These are phyloP conservation scores for Gymnopus androsaceus DNA, from an alignment of 1,284 basidiomycete species.

Conservation along the genomic window DNA sequence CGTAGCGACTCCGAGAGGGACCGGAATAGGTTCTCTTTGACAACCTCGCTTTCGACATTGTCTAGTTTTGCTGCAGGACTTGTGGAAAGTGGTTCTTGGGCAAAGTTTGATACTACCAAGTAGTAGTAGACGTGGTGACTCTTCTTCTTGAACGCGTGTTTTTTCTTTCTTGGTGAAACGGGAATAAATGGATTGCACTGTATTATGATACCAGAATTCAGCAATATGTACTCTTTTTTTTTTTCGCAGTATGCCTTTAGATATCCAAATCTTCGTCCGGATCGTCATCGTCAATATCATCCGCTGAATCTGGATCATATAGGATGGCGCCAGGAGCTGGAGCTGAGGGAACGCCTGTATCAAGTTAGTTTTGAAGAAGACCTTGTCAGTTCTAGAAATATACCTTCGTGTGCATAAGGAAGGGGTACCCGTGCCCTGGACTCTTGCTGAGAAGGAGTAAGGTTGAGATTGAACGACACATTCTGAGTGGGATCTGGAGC, in stretches of 20 bases:
- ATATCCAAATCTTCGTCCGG: conserved; percentile 88
- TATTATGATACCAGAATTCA: no score
- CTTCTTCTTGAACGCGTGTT: neutral
- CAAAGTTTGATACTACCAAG: conserved; percentile 6
- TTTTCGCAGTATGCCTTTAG: conserved; percentile 32
- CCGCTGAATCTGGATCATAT: conserved; percentile 86
- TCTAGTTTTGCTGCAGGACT: conserved; percentile 27
- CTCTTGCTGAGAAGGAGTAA: conserved; percentile 83
- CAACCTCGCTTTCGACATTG: conserved; percentile 27
- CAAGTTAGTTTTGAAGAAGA: neutral
- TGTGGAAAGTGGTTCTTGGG: conserved; percentile 14
- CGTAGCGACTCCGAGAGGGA: neutral
- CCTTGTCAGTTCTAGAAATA: conserved; percentile 10
- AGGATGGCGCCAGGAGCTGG: conserved; percentile 37
- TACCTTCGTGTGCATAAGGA: conserved; percentile 85
- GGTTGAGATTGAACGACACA: conserved; percentile 81
- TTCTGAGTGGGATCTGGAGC: conserved; percentile 61
- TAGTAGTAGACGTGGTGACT: neutral
- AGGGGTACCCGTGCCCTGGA: conserved; percentile 80
- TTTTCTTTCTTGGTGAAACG: no score
- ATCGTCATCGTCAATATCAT: conserved; percentile 88
- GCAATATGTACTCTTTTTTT: no score
- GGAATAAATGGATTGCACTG: no score
- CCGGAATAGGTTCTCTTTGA: conserved; percentile 1
- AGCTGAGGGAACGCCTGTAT: conserved; percentile 7